Evolutionary conservation across 2,329 filamentous ascomycete genomes (phyloP), one percentile per base, ranked within the genome.

Genomic region (Fragosphaeria purpurea): DNA sequence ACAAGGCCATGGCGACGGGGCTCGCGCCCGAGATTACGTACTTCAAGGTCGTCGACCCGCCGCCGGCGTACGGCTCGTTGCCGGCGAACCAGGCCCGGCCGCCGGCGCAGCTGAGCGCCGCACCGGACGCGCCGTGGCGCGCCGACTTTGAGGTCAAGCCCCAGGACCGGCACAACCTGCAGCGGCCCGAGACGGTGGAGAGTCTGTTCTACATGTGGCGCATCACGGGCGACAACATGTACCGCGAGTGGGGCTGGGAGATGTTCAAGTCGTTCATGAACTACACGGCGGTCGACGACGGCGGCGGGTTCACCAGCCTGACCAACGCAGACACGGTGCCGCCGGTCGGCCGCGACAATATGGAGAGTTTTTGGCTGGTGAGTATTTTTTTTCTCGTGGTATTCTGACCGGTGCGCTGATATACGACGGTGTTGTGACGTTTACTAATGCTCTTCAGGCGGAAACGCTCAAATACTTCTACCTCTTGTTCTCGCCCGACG

Each of bases 381-480:
- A 70, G 84, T 72, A 39, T 47, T 43, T 38, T 47, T 13, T 50
- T 11, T 13, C 37, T 48, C 44, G 42, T 33, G 11, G 11, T 22
- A 40, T 42, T 34, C 44, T 30, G 11, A 40, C 32, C 46, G 22
- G 22, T 22, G 22, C 22, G 22, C 22, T 22, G 22, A 22, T 22
- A 22, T 22, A 22, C 22, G 22, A 22, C 22, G 22, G 22, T 22
- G 22, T 22, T 22, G 22, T 22, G 22, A 22, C 22, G 22, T 22
- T 22, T 22, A 22, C 22, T 51, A 42, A 53, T 56, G 42, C 41
- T 55, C 43, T 50, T 31, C 52, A 88, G 85, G 90, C 93, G 44
- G 93, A 98, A 71, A 98, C 93, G 30, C 74, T 98, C 43, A 98
- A 98, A 70, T 98, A 98, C 65, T 86, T 98, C 65, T 98, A 95